phyloP scores from a whole-genome alignment of 2,329 filamentous ascomycete genomes.

The Xylariales sp. region DNA sequence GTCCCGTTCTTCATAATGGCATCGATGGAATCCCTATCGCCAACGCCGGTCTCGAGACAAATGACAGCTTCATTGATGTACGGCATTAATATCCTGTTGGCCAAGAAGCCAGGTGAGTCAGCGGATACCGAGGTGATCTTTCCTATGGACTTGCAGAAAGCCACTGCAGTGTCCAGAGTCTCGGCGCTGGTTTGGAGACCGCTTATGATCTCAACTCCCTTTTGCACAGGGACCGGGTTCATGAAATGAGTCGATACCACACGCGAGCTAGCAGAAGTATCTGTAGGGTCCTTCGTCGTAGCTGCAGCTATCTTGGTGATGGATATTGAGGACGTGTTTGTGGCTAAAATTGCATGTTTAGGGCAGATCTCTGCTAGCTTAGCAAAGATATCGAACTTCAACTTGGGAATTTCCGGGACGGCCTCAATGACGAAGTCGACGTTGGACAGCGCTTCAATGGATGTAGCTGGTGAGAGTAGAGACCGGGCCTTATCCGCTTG shows the following conservation, averaged over 20 bases:
- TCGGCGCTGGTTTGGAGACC: constrained; percentile 83
- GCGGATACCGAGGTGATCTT: constrained; percentile 85
- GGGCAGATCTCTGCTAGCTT: constrained; percentile 77
- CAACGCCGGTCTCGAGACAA: constrained; percentile 90
- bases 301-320: constrained; percentile 94
- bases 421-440: constrained; percentile 98
- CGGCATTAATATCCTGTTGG: constrained; percentile 96
- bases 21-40: constrained; percentile 86
- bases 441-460: constrained; percentile 70
- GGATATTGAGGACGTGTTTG: constrained; percentile 97
- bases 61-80: constrained; percentile 97
- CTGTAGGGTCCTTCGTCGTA: constrained; percentile 71
- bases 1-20: constrained; percentile 99
- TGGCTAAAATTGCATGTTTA: constrained; percentile 83
- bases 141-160: constrained; percentile 86
- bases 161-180: constrained; percentile 77
- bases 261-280: constrained; percentile 76
- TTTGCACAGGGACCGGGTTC: constrained; percentile 96
- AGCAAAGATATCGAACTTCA: constrained; percentile 86
- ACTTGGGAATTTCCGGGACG: constrained; percentile 81
- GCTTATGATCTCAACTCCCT: constrained; percentile 95
- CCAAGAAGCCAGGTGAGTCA: constrained; percentile 89
- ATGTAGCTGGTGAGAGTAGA: constrained; percentile 65
- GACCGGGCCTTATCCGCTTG: constrained; percentile 70
- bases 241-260: constrained; percentile 98